A percentile compares a stretch with the other conserved stretches of the same genome.
Conservation (phyloP, 2,329 filamentous ascomycete species). For the Albifimbria verrucaria region DNA sequence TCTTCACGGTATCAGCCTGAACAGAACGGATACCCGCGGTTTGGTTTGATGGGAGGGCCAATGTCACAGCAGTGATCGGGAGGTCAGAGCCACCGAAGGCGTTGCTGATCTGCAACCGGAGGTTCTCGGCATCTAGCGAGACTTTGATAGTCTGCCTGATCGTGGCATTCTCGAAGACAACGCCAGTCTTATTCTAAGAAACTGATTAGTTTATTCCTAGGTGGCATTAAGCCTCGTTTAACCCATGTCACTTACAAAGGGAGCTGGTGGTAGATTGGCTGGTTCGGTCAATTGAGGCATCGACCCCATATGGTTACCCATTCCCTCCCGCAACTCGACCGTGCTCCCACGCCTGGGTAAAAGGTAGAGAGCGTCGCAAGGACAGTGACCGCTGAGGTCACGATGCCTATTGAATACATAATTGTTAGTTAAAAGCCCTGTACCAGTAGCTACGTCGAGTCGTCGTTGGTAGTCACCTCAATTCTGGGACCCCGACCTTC, state of each 20-base stretch:
- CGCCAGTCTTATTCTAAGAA: slow-evolving; percentile 44
- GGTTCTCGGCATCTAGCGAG: slow-evolving; percentile 46
- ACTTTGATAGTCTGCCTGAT: slow-evolving; percentile 60
- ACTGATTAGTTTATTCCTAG: slow-evolving; percentile 5
- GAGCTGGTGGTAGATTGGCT: slow-evolving; percentile 52
- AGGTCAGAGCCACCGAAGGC: slow-evolving; percentile 57
- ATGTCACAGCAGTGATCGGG: slow-evolving; percentile 51
- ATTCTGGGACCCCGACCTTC: no score
- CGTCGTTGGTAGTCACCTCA: no score
- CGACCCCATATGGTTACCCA: slow-evolving; percentile 62
- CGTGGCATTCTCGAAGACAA: slow-evolving; percentile 56
- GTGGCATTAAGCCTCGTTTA: background rate
- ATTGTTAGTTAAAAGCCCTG: background rate
- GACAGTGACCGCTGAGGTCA: background rate
- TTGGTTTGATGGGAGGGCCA: slow-evolving; percentile 51
- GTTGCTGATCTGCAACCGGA: slow-evolving; percentile 60
- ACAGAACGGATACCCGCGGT: slow-evolving; percentile 48
- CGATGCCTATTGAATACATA: background rate
- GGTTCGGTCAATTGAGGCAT: slow-evolving; percentile 63
- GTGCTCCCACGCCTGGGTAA: background rate
- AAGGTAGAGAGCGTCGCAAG: background rate
- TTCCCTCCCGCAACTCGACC: slow-evolving; percentile 22
- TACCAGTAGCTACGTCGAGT: no score
- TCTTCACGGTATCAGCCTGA: slow-evolving; percentile 40
- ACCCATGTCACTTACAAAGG: slow-evolving; percentile 38